Evolutionary conservation across 495 filamentous ascomycete genomes (phyloP), one percentile per base, ranked within the genome.

Genomic region (Mytilinidion resinicola): DNA sequence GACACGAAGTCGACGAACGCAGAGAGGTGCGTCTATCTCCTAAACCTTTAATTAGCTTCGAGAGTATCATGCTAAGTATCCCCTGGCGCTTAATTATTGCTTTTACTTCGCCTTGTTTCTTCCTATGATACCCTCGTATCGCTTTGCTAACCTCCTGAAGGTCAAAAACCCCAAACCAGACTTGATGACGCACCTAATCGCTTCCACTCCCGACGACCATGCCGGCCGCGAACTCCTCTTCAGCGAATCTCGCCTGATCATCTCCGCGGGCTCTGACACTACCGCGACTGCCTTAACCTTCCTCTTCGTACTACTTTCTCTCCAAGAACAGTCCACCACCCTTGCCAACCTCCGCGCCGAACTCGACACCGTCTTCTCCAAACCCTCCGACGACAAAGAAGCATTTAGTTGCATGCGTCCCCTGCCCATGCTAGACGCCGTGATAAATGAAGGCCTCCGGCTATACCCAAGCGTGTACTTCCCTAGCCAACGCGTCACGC

Each of bases 391-490:
- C 25, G 25, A 30, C 25, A 30, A 30, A 9, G 43, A 37, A 10
- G 30, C 54, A 37, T 50, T 47, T 15, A 50, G 20, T 9, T 57
- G 54, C 36, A 33, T 50, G 25, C 33, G 54, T 9, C 30, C 54
- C 11, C 33, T 46, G 7, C 54, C 46, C 11, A 20, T 53, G 4
- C 33, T 53, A 14, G 30, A 38, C 33, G 21, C 11, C 35, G n/a
- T 55, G 33, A 61, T 61, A 20, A 35, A 56, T n/a, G 59, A 61
- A 37, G 43, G 38, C 20, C 33, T 61, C 21, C 25, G 59, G 14
- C 39, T 61, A 11, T 46, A 47, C 14, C 53, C 59, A 12, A 20
- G 42, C 8, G 36, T 61, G 3, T 44, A 21, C 21, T 43, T 41
- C 33, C 42, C 21, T 4, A 15, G 30, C 12, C 52, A 56, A 25